Base-by-base conservation (phyloP, 768 basidiomycete species). In the Boletus sensibilis region DNA sequence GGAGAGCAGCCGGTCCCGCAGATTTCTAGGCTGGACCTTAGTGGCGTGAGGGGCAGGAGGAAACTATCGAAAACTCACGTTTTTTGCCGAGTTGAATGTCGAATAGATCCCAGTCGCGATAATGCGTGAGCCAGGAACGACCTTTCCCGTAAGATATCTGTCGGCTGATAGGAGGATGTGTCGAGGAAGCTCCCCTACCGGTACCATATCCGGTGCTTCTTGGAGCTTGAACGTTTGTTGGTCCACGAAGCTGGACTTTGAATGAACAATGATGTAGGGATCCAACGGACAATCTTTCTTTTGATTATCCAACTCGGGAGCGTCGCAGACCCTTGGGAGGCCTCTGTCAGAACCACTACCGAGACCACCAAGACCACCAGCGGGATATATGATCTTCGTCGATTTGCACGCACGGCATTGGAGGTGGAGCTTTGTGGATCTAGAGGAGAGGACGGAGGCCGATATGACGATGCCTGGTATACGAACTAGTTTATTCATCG, bases 191-290 rank as follows among this genome's bases (percentile, higher is more conserved):
- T 99, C 97, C 80, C 97, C 97, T 25, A 98, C 95, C 0, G 97
- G 97, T 1, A 99, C 97, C 93, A 98, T 97, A 71, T 99, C 97
- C 0, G 97, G 97, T 18, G 96, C 95, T 73, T 99, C 97, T 73
- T 99, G 97, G 13, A 99, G 82, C 71, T 99, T 99, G 64, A 99
- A 80, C 12, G 85, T 90, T 73, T 99, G 97, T 63, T 97, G 94
- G 68, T 99, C 97, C 9, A 94, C 88, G 68, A 98, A 99, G 7
- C 83, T 79, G 33, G 93, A 98, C 74, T 93, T 92, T 37, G 93
- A 88, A 72, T 99, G 97, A 16, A 98, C 78, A 68, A 99, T 95
- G 50, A 94, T 80, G 74, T 95, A 99, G 1, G 97, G 97, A 69
- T 98, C 97, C 52, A 98, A 72, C 0, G 94, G 94, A 67, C 97